A percentile compares a stretch with the other conserved stretches of the same genome.
Evolutionary conservation across 805 yeast genomes (phyloP).

Genomic region (Monosporozyma siamensis): DNA sequence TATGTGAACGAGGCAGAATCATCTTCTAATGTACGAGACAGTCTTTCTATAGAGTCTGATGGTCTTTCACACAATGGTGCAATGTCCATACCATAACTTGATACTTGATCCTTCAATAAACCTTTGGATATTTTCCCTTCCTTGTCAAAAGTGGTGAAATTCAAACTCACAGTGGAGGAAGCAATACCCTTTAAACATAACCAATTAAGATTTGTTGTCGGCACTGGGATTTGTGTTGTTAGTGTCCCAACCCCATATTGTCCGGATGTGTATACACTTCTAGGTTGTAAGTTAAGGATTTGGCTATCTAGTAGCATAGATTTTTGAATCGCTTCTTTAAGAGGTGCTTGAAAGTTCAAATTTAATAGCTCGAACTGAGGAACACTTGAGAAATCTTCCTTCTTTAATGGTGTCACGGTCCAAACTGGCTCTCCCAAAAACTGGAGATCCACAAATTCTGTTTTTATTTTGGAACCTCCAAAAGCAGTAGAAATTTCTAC

Average conservation of each 20-base stretch:
- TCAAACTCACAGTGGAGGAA: constrained; percentile 6
- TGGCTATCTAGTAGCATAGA: constrained; percentile 16
- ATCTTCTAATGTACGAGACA: neutral
- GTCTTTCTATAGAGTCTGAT: neutral
- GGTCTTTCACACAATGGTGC: neutral
- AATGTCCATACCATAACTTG: neutral
- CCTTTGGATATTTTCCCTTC: constrained; percentile 3
- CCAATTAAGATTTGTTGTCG: constrained; percentile 12
- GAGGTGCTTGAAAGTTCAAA: constrained; percentile 14
- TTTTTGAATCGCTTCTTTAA: constrained; percentile 13
- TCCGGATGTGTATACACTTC: constrained; percentile 11
- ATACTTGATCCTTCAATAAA: neutral
- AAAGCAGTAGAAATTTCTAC: constrained; percentile 7
- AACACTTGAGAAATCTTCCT: constrained; percentile 14
- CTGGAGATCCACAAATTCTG: constrained; percentile 12
- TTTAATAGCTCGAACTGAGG: constrained; percentile 17
- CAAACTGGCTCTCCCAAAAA: constrained; percentile 15
- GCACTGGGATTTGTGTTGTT: constrained; percentile 23
- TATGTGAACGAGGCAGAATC: neutral
- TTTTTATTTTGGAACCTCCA: neutral
- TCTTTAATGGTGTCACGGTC: constrained; percentile 14
- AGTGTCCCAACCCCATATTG: constrained; percentile 21
- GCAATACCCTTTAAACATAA: constrained; percentile 7
- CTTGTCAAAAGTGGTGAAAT: constrained; percentile 18
- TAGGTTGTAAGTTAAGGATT: constrained; percentile 12